Base-by-base conservation (phyloP, 1,284 basidiomycete genomes). In the Cryptococcus sp. region DNA sequence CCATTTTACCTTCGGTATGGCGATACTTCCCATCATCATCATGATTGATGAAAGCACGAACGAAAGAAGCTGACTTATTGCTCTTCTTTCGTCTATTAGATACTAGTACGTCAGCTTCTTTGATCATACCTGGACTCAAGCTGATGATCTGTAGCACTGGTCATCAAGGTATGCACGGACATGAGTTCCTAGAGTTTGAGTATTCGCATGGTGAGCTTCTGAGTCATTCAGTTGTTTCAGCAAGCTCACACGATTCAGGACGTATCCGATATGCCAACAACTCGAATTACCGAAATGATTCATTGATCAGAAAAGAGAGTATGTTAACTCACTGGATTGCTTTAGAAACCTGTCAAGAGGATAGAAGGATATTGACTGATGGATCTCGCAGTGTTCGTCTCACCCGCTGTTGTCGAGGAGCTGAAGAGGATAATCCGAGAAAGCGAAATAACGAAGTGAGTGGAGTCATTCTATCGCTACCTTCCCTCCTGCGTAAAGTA, bases 101-200 rank as follows among this genome's bases (percentile, higher is more conserved):
- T 92, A 91, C 80, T 91, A 91, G 89, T 92, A 30, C 23, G 48
- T 41, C 5, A 41, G 38, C 14, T 13, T 43, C 13, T 34, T 30
- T 30, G 30, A 36, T 47, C 4, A 33, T 14, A 33, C 14, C 8
- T n/a, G n/a, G n/a, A n/a, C n/a, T 46, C 33, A 13, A 50, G 50
- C 57, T 63, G 50, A 60, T 31, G 14, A 8, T 4, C 6, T 45
- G 33, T 73, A 93, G 90, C 78, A 92, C 90, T 46, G 93, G 93
- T 31, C 93, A 96, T 77, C 90, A 90, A 66, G 93, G 93, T 58
- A 91, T 91, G 76, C 92, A 96, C 70, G 93, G 93, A 15, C 93
- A 96, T 79, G 93, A 96, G 76, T 98, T 98, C 74, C 83, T 99
- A 49, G 96, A 99, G 77, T 98, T 98, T 71, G 95, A 98, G 79